Base-by-base conservation (phyloP, 1,139 yeast species). In the Saccharomycopsis phalli region DNA sequence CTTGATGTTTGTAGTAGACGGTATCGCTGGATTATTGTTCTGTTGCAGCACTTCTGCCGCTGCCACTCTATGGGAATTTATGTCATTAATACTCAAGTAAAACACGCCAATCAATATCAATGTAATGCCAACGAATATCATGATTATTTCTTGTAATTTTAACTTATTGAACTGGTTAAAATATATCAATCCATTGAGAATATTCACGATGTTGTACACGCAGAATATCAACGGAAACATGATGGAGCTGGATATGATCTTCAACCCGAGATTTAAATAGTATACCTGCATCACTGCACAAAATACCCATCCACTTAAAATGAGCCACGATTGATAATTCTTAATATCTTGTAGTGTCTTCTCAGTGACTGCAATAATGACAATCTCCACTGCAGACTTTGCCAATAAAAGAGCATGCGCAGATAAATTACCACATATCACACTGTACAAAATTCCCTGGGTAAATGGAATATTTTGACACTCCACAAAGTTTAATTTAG, bases 351-450 rank as follows among this genome's bases (percentile, higher is more conserved):
- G 33, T 18, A 46, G 41, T 31, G 47, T 53, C 5, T 60, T 56
- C 41, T 61, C 61, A 14, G 68, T 33, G 13, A 76, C 59, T 1
- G 74, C 65, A 36, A 63, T 67, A 2, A 76, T 55, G 3, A 80
- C 58, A 16, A 81, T 74, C 52, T 84, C 94, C 13, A 86, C 81
- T 0, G 84, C 71, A 1, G 88, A 76, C 57, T 87, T 87, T 22
- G 95, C 95, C 62, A 84, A 71, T 40, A 87, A 66, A 43, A 87
- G 69, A 1, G 94, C 82, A 55, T 84, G 94, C 0, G 95, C 94
- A 0, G 94, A 81, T 38, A 86, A 63, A 0, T 81, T 73, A 1
- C 95, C 95, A 35, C 88, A 78, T 2, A 79, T 64, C 13, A 77
- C 56, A 1, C 95, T 95, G 54, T 68, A 81, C 23, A 72, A 59